Percentiles rank a stretch among this genome's conserved stretches.
Evolutionary conservation across 768 basidiomycete genomes (phyloP).

Genomic region (Daedaleopsis sinensis): DNA sequence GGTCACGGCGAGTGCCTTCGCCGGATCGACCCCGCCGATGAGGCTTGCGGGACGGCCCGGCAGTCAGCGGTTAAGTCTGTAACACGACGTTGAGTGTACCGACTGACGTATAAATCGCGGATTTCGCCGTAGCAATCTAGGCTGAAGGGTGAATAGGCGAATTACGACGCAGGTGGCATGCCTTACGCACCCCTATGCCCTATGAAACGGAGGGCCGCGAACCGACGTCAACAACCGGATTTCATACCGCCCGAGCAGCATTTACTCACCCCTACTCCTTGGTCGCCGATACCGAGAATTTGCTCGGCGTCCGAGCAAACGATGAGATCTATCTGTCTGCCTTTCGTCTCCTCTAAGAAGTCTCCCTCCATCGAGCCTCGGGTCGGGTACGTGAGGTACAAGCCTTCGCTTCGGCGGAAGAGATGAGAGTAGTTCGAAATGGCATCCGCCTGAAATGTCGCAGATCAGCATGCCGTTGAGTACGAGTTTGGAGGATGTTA

Average conservation of each 20-base stretch:
- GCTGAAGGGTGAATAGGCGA: not conserved
- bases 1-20: slow-evolving; percentile 58
- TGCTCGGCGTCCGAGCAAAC: slow-evolving; percentile 87
- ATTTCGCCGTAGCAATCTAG: slow-evolving; percentile 78
- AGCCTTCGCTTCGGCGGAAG: slow-evolving; percentile 76
- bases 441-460: slow-evolving; percentile 62
- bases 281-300: slow-evolving; percentile 78
- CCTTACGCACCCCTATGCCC: slow-evolving; percentile 40
- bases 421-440: slow-evolving; percentile 84
- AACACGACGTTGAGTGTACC: not conserved
- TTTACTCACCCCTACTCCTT: slow-evolving; percentile 67
- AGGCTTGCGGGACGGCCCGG: slow-evolving; percentile 42
- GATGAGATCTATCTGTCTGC: slow-evolving; percentile 71
- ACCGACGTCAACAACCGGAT: not conserved
- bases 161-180: not conserved
- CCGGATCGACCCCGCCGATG: slow-evolving; percentile 67
- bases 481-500: not conserved
- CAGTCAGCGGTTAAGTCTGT: not conserved
- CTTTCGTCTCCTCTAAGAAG: slow-evolving; percentile 67
- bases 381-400: slow-evolving; percentile 67
- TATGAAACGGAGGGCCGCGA: slow-evolving; percentile 9
- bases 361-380: slow-evolving; percentile 73
- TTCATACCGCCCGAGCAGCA: too few relatives aligned
- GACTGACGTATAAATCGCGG: slow-evolving; percentile 71
- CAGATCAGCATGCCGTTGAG: not conserved